Evolutionary conservation across 1,284 basidiomycete species (phyloP), one percentile per base, ranked within the genome.

Genomic region (Sanghuangporus weigelae): DNA sequence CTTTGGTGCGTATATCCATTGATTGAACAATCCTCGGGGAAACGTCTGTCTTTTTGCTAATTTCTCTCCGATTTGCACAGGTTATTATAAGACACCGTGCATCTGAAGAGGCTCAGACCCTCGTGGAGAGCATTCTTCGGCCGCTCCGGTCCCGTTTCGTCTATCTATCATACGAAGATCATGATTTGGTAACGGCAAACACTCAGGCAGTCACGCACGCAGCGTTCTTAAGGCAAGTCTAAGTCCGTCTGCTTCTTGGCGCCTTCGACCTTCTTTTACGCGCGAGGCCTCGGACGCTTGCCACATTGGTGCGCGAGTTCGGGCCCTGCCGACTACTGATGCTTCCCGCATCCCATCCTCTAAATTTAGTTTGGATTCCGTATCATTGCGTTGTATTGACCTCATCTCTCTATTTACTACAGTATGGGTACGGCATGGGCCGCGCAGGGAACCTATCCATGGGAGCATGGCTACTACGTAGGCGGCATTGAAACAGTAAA

Each of bases 401-500:
- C 38, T 57, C n/a, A n/a, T 3, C 38, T 48, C 26, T 63, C 49
- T 56, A 51, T 57, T 42, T 44, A 54, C 60, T 49, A 53, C 68
- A 96, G 95, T 69, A 99, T 99, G 97, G 96, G 96, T 14, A 96
- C 94, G 1, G 96, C 96, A 0, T 99, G 97, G 96, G 83, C 86
- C 57, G 84, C 84, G 63, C 82, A 86, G 14, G 77, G 81, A 14
- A 81, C 83, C 23, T 99, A 98, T 73, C 97, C 97, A 1, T 99
- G 96, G 97, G 96, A 98, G 75, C 89, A 93, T 49, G 87, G 88
- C 1, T 86, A 90, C 63, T 98, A 98, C 76, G 93, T 97, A 42
- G 93, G 95, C n/a, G 97, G 97, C 0, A 96, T 99, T 71, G 96
- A 99, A 76, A 96, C 95, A 7, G 95, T 96, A 71, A 99, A 99